phyloP scores from a whole-genome alignment of 2,329 filamentous ascomycete genomes.

The Neofusicoccum cordaticola region DNA sequence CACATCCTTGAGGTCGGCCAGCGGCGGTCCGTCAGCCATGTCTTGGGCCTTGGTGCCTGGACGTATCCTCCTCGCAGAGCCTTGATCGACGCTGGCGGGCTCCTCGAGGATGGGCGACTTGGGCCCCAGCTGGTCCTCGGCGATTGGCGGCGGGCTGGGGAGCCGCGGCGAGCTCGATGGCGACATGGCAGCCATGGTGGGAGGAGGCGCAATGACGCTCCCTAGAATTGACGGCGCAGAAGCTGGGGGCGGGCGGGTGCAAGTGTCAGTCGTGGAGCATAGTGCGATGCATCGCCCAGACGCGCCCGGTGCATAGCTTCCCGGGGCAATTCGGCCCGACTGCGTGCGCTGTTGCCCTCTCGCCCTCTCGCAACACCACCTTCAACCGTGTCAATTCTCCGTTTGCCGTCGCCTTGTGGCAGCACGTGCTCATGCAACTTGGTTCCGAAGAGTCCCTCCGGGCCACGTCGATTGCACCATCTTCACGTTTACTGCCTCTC shows the following conservation, averaged over 20 bases:
- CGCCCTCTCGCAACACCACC: too few species aligned
- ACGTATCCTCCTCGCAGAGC: slow-evolving; percentile 79
- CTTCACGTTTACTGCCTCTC: too few species aligned
- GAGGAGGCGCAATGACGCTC: slow-evolving; percentile 3
- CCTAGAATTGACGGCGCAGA: slow-evolving; percentile 1
- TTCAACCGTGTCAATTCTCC: too few species aligned
- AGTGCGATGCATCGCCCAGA: neutral
- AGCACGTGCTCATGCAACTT: too few species aligned
- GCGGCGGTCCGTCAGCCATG: slow-evolving; percentile 87
- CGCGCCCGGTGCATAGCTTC: too few species aligned
- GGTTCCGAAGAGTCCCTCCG: too few species aligned
- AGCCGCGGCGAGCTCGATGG: slow-evolving; percentile 82
- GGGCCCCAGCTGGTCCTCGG: slow-evolving; percentile 86
- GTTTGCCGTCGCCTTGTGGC: too few species aligned
- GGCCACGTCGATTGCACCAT: too few species aligned
- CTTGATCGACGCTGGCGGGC: slow-evolving; percentile 63
- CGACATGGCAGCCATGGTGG: slow-evolving; percentile 44
- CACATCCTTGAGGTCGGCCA: slow-evolving; percentile 73
- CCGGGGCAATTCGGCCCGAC: neutral
- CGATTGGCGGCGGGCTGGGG: slow-evolving; percentile 89
- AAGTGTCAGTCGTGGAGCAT: neutral
- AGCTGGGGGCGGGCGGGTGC: neutral
- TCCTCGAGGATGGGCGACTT: slow-evolving; percentile 66
- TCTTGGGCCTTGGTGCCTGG: slow-evolving; percentile 88
- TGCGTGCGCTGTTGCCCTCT: too few species aligned